Base-by-base conservation (phyloP, 768 basidiomycete genomes). In the Mycena filopes region DNA sequence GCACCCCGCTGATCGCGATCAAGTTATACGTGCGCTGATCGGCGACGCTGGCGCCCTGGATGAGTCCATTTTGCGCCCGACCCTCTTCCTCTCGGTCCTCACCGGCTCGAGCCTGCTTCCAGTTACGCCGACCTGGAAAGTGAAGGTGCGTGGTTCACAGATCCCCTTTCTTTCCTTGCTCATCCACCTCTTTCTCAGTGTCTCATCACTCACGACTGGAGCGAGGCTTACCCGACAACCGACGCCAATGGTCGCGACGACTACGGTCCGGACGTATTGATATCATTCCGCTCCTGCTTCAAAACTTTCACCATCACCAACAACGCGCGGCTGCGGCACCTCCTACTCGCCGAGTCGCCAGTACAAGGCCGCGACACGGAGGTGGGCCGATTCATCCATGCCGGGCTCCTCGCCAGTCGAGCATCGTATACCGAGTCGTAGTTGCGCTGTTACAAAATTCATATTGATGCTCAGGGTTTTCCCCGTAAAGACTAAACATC, bases 241-340 rank as follows among this genome's bases (percentile, higher is more conserved):
- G 48, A 48, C n/a, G 36, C 31, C 12, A 28, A 60, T 33, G 58
- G 58, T 23, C 26, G 23, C 28, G 48, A 60, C 4, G 58, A 60
- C 45, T 51, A 21, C 23, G 48, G 58, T 9, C 48, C 58, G 2
- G 58, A 60, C 10, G 28, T 51, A 2, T 4, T 13, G 1, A 16
- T 60, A n/a, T 50, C 41, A 2, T 60, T 60, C 58, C 33, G 48
- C 15, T 26, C 58, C 8, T 60, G 58, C 48, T 60, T 60, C 46
- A 28, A 31, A 23, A 42, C 48, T 4, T 51, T 60, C 41, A 12
- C 58, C 13, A 51, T 60, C 40, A 49, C 40, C 28, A 60, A 60
- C 25, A 60, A 60, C 16, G 48, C 58, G 3, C 47, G 58, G 5
- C 29, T 60, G 1, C 47, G 58, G 2, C 18, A 8, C 3, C 47